Conservation (phyloP, 1,284 basidiomycete genomes). For the Apiotrichum akiyoshidainum region DNA sequence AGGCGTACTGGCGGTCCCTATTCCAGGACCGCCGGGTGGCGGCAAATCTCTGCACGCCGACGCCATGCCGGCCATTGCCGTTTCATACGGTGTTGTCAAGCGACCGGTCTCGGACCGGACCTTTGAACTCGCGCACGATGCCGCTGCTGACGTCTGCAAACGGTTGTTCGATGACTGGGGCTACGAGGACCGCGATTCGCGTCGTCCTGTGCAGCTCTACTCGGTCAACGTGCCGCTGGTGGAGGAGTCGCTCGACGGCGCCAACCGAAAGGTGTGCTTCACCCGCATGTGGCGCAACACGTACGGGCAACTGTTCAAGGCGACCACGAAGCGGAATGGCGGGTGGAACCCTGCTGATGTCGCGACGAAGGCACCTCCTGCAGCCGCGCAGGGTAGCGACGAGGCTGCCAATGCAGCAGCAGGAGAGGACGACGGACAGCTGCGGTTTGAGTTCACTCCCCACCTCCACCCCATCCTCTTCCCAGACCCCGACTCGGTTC, state of each 20-base stretch:
- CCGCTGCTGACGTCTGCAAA: slow-evolving; percentile 65
- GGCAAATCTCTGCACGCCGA: slow-evolving; percentile 27
- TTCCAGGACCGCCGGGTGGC: slow-evolving; percentile 67
- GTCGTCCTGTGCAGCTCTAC: slow-evolving; percentile 38
- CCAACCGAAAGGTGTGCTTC: slow-evolving; percentile 41
- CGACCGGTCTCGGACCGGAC: slow-evolving; percentile 63
- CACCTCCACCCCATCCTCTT: slow-evolving; percentile 67
- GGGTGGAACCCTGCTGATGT: slow-evolving; percentile 10
- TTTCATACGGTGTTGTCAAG: slow-evolving; percentile 78
- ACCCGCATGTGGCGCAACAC: slow-evolving; percentile 49
- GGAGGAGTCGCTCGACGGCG: slow-evolving; percentile 31
- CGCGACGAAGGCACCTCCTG: no score
- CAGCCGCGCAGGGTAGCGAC: no score
- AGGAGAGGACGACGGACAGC: slow-evolving; percentile 7
- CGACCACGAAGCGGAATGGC: slow-evolving; percentile 22
- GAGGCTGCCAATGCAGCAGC: neutral
- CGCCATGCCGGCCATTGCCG: slow-evolving; percentile 62
- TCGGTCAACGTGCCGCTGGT: slow-evolving; percentile 50
- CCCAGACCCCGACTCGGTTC: slow-evolving; percentile 60
- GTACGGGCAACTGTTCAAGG: slow-evolving; percentile 48
- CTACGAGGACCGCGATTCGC: slow-evolving; percentile 51
- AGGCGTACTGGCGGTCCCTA: slow-evolving; percentile 73
- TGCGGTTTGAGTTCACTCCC: slow-evolving; percentile 78
- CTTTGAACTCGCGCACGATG: slow-evolving; percentile 65
- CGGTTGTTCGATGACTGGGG: slow-evolving; percentile 80